These are phyloP conservation scores for Trichomonascus vanleenenianus DNA, from an alignment of 805 yeast genomes.

Conservation along the genomic window DNA sequence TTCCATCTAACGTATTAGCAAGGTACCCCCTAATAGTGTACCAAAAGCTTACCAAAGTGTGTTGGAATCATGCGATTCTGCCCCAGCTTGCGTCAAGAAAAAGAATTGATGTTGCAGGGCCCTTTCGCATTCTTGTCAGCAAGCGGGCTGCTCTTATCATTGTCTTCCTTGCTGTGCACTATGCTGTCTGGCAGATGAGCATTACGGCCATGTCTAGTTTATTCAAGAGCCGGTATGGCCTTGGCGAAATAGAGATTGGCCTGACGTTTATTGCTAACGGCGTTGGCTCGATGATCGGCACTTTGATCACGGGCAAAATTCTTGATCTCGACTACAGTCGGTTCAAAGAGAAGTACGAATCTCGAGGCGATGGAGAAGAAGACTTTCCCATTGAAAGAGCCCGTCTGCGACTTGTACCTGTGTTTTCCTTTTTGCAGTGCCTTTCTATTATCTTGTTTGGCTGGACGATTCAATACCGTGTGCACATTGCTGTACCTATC, in stretches of 20 bases:
- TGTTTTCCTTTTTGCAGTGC: conserved; percentile 36
- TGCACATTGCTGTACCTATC: conserved; percentile 46
- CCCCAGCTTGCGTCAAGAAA: conserved; percentile 7
- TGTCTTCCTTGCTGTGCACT: conserved; percentile 54
- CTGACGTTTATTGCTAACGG: conserved; percentile 72
- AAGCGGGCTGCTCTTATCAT: conserved; percentile 43
- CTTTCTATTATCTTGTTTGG: conserved; percentile 50
- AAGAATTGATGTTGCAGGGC: conserved; percentile 24
- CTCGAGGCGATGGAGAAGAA: conserved; percentile 19
- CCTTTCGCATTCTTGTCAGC: conserved; percentile 37
- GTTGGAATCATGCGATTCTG: neutral
- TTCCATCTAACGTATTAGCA: conserved; percentile 33
- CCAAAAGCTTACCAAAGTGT: neutral
- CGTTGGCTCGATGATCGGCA: conserved; percentile 52
- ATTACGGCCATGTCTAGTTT: conserved; percentile 42
- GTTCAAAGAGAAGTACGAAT: conserved; percentile 13
- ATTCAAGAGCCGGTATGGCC: conserved; percentile 42
- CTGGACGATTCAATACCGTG: conserved; percentile 53
- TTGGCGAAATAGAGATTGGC: conserved; percentile 53
- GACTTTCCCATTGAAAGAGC: conserved; percentile 49
- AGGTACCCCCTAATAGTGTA: neutral
- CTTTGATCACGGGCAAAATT: conserved; percentile 49
- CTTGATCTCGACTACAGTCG: conserved; percentile 45
- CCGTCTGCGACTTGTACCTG: conserved; percentile 38
- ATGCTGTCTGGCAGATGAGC: conserved; percentile 61